Conservation (phyloP, 2,329 filamentous ascomycete genomes). For the Magnaporthiopsis poae region DNA sequence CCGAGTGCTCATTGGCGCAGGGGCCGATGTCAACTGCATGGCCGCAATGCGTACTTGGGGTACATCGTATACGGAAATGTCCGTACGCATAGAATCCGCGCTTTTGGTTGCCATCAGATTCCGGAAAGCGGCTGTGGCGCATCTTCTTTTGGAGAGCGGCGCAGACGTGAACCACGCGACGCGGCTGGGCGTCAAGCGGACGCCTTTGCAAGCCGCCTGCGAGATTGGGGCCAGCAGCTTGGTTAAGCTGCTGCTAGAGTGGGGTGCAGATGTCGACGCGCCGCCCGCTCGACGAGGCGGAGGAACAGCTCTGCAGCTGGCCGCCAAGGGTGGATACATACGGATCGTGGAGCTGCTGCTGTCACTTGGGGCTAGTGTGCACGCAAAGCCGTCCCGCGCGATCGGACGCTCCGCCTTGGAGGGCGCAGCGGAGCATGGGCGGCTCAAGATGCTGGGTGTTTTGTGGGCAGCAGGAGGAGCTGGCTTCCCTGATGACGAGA, state of each 20-base stretch:
- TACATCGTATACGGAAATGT: background rate
- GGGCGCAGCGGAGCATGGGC: conserved; percentile 5
- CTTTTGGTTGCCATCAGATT: background rate
- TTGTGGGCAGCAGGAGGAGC: background rate
- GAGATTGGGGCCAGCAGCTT: background rate
- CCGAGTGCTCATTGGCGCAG: background rate
- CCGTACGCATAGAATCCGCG: background rate
- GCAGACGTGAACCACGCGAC: background rate
- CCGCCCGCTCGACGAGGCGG: background rate
- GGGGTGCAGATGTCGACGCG: background rate
- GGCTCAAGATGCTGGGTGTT: background rate
- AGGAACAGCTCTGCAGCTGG: background rate
- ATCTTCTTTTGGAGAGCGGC: background rate
- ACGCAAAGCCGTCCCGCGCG: background rate
- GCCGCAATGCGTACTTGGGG: background rate
- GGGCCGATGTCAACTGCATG: conserved; percentile 1
- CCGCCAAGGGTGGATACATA: background rate
- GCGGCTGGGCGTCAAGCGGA: background rate
- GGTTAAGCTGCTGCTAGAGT: background rate
- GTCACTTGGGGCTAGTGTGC: background rate
- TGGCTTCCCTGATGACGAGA: background rate
- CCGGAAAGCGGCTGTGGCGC: background rate
- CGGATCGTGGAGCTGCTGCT: background rate
- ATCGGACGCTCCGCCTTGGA: background rate
- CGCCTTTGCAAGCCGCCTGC: conserved; percentile 4